Percentiles rank a stretch among this genome's conserved stretches.
These are phyloP conservation scores for Moricandia arvensis DNA, from an alignment of 345 rosid genomes.

Conservation along the genomic window DNA sequence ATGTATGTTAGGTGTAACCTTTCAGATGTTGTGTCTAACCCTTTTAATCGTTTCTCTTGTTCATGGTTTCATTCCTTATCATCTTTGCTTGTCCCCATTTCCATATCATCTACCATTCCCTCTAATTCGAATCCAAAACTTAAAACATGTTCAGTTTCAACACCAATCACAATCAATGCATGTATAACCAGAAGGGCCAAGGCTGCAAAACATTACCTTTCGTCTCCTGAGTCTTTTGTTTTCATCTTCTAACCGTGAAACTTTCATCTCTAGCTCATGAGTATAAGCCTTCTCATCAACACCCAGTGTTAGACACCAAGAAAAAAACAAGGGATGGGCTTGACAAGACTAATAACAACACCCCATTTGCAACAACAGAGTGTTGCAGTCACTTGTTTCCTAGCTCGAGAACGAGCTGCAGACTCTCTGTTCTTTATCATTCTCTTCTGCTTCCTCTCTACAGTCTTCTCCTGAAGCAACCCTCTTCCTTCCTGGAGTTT, in stretches of 20 bases:
- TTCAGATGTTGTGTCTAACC: not conserved
- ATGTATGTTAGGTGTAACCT: not conserved
- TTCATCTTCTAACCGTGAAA: constrained; percentile 85
- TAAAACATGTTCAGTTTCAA: not conserved
- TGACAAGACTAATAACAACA: not conserved
- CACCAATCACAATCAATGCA: too few relatives aligned
- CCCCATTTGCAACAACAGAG: not conserved
- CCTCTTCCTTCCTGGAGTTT: constrained; percentile 30
- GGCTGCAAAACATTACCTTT: constrained; percentile 48
- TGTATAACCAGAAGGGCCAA: not conserved
- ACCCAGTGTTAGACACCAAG: not conserved
- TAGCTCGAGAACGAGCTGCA: too few relatives aligned
- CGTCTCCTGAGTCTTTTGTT: constrained; percentile 25
- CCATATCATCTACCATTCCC: not conserved
- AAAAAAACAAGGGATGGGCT: too few relatives aligned
- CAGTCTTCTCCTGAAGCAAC: too few relatives aligned
- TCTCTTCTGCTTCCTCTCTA: too few relatives aligned
- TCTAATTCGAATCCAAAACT: not conserved
- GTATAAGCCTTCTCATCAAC: constrained; percentile 75
- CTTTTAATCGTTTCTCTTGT: too few relatives aligned
- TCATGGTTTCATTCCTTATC: not conserved
- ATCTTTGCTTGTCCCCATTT: not conserved
- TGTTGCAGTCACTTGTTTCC: not conserved
- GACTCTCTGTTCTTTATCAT: too few relatives aligned
- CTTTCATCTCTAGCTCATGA: constrained; percentile 88